A percentile compares a stretch with the other conserved stretches of the same genome.
phyloP scores from a whole-genome alignment of 1,139 yeast species.

The Taphrina sp. region DNA sequence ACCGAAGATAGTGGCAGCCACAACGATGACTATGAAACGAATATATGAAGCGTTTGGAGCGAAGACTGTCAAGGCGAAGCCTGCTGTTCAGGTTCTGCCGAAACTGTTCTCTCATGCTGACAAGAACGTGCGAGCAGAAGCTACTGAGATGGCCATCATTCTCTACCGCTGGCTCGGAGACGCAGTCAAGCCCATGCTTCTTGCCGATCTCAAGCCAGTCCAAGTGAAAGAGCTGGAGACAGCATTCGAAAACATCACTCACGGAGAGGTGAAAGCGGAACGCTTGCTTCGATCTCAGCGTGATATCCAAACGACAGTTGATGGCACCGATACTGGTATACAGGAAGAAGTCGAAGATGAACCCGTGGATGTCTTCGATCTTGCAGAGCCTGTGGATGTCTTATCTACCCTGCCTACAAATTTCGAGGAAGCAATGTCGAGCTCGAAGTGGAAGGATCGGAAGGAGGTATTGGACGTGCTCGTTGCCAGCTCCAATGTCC shows the following conservation, averaged over 20 bases:
- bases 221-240: conserved; percentile 82
- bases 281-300: conserved; percentile 58
- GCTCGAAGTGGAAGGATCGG: conserved; percentile 87
- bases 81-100: conserved; percentile 59
- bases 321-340: conserved; percentile 37
- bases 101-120: conserved; percentile 85
- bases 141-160: conserved; percentile 67
- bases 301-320: conserved; percentile 40
- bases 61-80: conserved; percentile 59
- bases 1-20: conserved; percentile 78
- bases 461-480: conserved; percentile 80
- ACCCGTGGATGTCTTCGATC: conserved; percentile 54
- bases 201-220: conserved; percentile 78
- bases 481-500: conserved; percentile 51
- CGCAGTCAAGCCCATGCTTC: conserved; percentile 57
- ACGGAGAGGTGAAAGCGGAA: conserved; percentile 54
- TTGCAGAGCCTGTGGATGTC: conserved; percentile 61
- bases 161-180: conserved; percentile 76
- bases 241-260: conserved; percentile 58
- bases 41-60: conserved; percentile 72
- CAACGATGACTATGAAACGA: conserved; percentile 56
- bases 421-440: conserved; percentile 55
- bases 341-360: conserved; percentile 42
- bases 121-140: conserved; percentile 76
- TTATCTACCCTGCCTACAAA: conserved; percentile 64